Evolutionary conservation across 1,284 basidiomycete genomes (phyloP).

Genomic region (Moesziomyces sp.): DNA sequence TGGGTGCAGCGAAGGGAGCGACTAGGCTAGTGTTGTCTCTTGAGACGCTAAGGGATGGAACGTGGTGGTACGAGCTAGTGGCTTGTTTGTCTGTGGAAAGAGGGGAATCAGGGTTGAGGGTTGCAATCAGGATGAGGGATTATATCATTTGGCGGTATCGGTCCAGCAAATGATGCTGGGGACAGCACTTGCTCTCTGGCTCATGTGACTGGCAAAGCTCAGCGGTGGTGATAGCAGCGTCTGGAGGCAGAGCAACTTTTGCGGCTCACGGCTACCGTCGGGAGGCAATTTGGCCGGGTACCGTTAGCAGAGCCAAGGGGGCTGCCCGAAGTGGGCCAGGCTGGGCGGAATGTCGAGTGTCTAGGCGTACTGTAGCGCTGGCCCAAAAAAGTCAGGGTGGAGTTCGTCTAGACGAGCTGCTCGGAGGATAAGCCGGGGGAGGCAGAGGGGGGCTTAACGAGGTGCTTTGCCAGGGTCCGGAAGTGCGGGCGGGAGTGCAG

Average conservation of each 20-base stretch:
- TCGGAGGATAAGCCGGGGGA: slow-evolving; percentile 10
- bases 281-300: slow-evolving; percentile 9
- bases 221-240: background rate
- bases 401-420: slow-evolving; percentile 23
- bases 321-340: background rate
- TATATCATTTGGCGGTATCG: slow-evolving; percentile 12
- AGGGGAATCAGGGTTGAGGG: slow-evolving; percentile 17
- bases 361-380: background rate
- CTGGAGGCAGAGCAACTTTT: background rate
- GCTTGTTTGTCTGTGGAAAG: background rate
- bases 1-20: background rate
- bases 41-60: background rate
- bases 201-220: background rate
- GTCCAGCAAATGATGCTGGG: no score
- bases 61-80: background rate
- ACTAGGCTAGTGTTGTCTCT: slow-evolving; percentile 5
- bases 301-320: background rate
- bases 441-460: slow-evolving; percentile 2
- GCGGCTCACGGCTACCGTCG: background rate
- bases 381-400: background rate
- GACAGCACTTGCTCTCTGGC: no score
- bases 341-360: background rate
- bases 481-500: background rate
- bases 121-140: slow-evolving; percentile 11
- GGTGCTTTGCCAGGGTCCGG: background rate